Conservation (phyloP, 164 flowering plant genomes). For the Warburgia ugandensis region DNA sequence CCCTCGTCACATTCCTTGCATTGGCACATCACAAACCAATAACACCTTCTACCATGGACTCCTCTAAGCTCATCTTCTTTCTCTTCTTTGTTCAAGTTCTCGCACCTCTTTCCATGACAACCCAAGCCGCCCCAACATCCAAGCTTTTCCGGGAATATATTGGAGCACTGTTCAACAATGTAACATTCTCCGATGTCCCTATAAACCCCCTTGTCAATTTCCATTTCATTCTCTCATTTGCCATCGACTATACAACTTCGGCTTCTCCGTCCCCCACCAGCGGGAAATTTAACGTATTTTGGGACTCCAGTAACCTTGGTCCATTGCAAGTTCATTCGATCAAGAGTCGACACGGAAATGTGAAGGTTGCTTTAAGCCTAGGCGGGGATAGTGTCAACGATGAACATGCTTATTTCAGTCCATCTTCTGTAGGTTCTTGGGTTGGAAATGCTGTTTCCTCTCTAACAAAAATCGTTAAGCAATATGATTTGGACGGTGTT, state of each 20-base stretch:
- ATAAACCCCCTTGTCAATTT: conserved; percentile 33
- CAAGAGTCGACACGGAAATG: conserved; percentile 35
- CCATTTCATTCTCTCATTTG: conserved; percentile 59
- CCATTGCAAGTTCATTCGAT: conserved; percentile 33
- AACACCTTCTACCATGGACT: too few species aligned
- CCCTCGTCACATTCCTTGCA: too few species aligned
- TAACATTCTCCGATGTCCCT: conserved; percentile 50
- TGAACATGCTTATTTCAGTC: conserved; percentile 25
- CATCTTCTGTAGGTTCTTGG: conserved; percentile 40
- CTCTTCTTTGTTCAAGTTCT: too few species aligned
- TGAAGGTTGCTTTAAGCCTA: conserved; percentile 42
- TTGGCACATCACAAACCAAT: too few species aligned
- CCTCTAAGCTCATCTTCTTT: too few species aligned
- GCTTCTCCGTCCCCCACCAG: conserved; percentile 38
- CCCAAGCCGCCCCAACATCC: too few species aligned
- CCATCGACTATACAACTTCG: conserved; percentile 48
- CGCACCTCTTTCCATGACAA: too few species aligned
- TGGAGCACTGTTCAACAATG: conserved; percentile 44
- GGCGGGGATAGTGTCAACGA: conserved; percentile 38
- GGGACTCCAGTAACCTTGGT: conserved; percentile 40
- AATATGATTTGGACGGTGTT: conserved; percentile 38
- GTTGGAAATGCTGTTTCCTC: conserved; percentile 55
- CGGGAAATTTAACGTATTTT: conserved; percentile 47
- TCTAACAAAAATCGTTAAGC: conserved; percentile 31
- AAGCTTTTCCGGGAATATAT: conserved; percentile 40